These are phyloP conservation scores for Dictyophora rubrovolvata DNA, from an alignment of 768 basidiomycete genomes.

Conservation along the genomic window DNA sequence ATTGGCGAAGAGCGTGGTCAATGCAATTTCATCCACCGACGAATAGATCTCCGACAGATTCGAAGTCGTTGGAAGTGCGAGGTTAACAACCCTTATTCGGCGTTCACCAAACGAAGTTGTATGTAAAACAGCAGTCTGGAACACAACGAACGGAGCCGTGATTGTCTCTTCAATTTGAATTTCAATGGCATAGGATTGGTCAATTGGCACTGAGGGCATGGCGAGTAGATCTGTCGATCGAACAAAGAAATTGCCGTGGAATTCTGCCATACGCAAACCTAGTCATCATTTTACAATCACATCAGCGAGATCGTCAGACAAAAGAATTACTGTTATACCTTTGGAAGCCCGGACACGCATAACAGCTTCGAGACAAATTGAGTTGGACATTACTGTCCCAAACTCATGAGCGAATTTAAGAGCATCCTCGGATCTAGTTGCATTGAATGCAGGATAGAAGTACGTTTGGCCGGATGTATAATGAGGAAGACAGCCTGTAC, in stretches of 20 bases:
- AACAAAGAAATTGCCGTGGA: slow-evolving; percentile 99
- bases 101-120: slow-evolving; percentile 90
- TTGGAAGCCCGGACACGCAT: slow-evolving; percentile 97
- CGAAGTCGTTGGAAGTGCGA: slow-evolving; percentile 78
- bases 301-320: not conserved
- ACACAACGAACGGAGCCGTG: slow-evolving; percentile 80
- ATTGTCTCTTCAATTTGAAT: slow-evolving; percentile 92
- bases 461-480: slow-evolving; percentile 98
- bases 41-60: slow-evolving; percentile 85
- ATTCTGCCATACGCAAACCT: slow-evolving; percentile 92
- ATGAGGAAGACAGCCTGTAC: slow-evolving; percentile 77
- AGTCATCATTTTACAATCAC: not conserved
- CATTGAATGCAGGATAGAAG: slow-evolving; percentile 98
- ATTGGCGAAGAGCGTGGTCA: slow-evolving; percentile 76
- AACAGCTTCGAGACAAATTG: slow-evolving; percentile 93
- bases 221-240: slow-evolving; percentile 94
- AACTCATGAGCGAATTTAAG: slow-evolving; percentile 98
- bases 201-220: slow-evolving; percentile 92
- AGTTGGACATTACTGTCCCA: slow-evolving; percentile 83
- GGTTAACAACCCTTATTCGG: slow-evolving; percentile 83
- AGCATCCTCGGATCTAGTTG: slow-evolving; percentile 87
- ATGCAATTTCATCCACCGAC: slow-evolving; percentile 81
- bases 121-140: slow-evolving; percentile 91
- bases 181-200: slow-evolving; percentile 94
- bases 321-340: slow-evolving; percentile 39